Base-by-base conservation (phyloP, 441 rosid genomes). In the Gossypium davidsonii region DNA sequence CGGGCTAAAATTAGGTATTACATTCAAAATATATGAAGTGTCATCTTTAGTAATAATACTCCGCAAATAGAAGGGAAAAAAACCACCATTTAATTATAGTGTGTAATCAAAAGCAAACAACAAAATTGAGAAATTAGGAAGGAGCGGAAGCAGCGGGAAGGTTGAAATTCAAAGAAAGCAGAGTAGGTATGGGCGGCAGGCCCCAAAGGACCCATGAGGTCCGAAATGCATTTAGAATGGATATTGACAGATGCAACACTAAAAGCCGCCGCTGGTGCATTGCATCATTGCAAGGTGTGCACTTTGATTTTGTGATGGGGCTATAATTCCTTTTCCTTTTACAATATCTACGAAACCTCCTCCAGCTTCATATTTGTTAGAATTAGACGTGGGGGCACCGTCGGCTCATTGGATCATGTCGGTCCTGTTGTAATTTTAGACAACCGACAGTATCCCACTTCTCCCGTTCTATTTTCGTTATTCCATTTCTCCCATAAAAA, bases 361-460 rank as follows among this genome's bases (percentile, higher is more conserved):
- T n/a, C 17, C 11, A 52, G 23, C 58, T 39, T 17, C 42, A 25
- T 49, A 6, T 11, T 11, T 26, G 44, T 31, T 42, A 18, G 14
- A 12, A 31, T 72, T 17, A 18, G 11, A 6, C 23, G 14, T 17
- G 26, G 67, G 17, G 25, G 42, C 61, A 55, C 81, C 77, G 76
- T 79, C 78, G n/a, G 71, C 71, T 70, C 78, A 64, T 66, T 18
- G 64, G 21, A 58, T 25, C 34, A 3, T 66, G 68, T 58, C 75
- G 70, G 15, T 21, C 49, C 6, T 25, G 55, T 17, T 42, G 39
- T 57, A 39, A 15, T 26, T 42, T 14, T 3, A 58, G 65, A 63
- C 6, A 20, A 60, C 77, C 68, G 73, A 74, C 82, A 39, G 56
- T 58, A 49, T 62, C 61, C 71, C 73, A 11, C 10, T 68, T 17